Percentiles rank a stretch among this genome's conserved stretches.
Conservation (phyloP, 2,329 filamentous ascomycete genomes). For the Cordyceps tenuipes region DNA sequence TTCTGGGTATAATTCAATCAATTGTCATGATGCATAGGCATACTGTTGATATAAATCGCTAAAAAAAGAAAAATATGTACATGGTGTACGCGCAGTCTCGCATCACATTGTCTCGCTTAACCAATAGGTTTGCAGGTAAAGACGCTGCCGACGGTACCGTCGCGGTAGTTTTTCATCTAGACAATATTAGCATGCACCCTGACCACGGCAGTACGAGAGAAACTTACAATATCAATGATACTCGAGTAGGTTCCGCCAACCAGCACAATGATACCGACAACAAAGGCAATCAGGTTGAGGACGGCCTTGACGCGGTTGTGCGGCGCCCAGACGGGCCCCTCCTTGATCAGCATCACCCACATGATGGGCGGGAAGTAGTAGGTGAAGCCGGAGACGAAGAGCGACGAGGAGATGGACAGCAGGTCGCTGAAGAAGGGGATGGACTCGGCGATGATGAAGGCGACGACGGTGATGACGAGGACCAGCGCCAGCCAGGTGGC, state of each 20-base stretch:
- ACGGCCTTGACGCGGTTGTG: constrained; percentile 22
- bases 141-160: constrained; percentile 20
- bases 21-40: background rate
- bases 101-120: background rate
- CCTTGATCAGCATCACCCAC: constrained; percentile 32
- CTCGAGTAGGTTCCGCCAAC: constrained; percentile 27
- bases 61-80: constrained; percentile 2
- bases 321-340: constrained; percentile 23
- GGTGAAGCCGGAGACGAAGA: constrained; percentile 40
- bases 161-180: constrained; percentile 19
- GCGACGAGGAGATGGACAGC: constrained; percentile 44
- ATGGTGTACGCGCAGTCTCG: background rate
- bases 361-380: constrained; percentile 36
- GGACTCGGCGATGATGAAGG: constrained; percentile 63
- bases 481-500: constrained; percentile 52
- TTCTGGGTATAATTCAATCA: background rate
- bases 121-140: constrained; percentile 21
- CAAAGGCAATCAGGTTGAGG: constrained; percentile 20
- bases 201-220: background rate
- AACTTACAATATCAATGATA: constrained; percentile 24
- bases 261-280: constrained; percentile 25
- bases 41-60: background rate
- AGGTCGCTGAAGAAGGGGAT: constrained; percentile 67
- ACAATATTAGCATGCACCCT: constrained; percentile 10
- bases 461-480: constrained; percentile 49